phyloP scores from a whole-genome alignment of 176 grass and related monocot genomes.

The Musa troglodytarum region DNA sequence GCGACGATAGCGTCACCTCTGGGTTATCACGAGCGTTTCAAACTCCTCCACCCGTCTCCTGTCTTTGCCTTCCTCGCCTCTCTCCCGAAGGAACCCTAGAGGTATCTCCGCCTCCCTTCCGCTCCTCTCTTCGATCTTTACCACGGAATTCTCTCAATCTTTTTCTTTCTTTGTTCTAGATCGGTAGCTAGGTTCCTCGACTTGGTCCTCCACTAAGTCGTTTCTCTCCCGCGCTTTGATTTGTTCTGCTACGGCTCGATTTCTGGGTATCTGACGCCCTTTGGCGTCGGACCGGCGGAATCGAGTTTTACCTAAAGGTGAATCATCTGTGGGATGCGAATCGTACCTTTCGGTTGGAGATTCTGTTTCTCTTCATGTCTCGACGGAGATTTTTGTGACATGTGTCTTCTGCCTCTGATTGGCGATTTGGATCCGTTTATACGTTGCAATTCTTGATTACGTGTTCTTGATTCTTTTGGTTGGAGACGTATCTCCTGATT shows the following conservation, averaged over 20 bases:
- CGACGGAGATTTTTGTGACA: too few species aligned
- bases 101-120: neutral
- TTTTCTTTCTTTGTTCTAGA: neutral
- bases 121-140: neutral
- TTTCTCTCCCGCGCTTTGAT: neutral
- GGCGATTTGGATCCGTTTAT: neutral
- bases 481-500: neutral
- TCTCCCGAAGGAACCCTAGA: neutral
- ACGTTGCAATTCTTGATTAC: neutral
- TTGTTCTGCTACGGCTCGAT: neutral
- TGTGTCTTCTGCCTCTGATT: too few species aligned
- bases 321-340: neutral
- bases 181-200: neutral
- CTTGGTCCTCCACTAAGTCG: neutral
- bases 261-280: neutral
- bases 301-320: too few species aligned
- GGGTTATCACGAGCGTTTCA: neutral
- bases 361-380: neutral
- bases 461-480: neutral
- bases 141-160: neutral
- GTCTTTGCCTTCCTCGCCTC: neutral
- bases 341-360: neutral
- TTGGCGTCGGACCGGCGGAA: neutral
- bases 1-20: neutral
- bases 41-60: neutral